A percentile compares a stretch with the other conserved stretches of the same genome.
Conservation (phyloP, 176 grass and related monocot species). For the Aegilops bicornis region DNA sequence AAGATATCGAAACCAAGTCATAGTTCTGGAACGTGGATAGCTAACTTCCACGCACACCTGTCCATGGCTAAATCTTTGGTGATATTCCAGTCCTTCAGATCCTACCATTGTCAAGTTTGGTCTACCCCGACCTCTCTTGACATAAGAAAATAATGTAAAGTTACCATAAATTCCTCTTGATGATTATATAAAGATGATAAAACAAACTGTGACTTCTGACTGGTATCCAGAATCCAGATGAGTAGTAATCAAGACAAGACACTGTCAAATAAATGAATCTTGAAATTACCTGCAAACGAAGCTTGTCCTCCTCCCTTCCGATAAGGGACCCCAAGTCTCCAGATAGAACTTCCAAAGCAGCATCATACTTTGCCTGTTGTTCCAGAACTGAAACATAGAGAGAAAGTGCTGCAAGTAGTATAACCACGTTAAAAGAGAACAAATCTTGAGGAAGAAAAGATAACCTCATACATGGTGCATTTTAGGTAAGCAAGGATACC, state of each 20-base stretch:
- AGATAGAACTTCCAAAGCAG: slow-evolving; percentile 88
- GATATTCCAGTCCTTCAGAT: too few species aligned
- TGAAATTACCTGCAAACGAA: slow-evolving; percentile 83
- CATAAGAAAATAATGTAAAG: background rate
- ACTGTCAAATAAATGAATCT: slow-evolving; percentile 17
- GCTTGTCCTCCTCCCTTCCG: slow-evolving; percentile 87
- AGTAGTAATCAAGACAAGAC: slow-evolving; percentile 7
- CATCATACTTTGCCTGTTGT: slow-evolving; percentile 87
- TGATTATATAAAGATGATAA: background rate
- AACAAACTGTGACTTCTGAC: slow-evolving; percentile 20
- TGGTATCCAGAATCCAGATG: background rate
- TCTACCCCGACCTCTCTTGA: too few species aligned
- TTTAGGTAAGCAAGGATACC: slow-evolving; percentile 48
- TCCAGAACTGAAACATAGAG: slow-evolving; percentile 94
- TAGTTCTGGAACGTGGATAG: too few species aligned
- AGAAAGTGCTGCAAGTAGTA: slow-evolving; percentile 57
- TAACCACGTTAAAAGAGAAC: slow-evolving; percentile 35
- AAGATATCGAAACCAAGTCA: too few species aligned
- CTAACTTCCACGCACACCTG: too few species aligned
- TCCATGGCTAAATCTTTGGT: too few species aligned
- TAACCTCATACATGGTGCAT: background rate
- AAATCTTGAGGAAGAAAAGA: background rate
- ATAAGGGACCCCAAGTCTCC: slow-evolving; percentile 88
- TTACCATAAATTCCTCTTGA: slow-evolving; percentile 1
- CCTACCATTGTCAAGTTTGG: too few species aligned